Evolutionary conservation across 1,284 basidiomycete genomes (phyloP).

Genomic region (Leccinum griseonigrum): DNA sequence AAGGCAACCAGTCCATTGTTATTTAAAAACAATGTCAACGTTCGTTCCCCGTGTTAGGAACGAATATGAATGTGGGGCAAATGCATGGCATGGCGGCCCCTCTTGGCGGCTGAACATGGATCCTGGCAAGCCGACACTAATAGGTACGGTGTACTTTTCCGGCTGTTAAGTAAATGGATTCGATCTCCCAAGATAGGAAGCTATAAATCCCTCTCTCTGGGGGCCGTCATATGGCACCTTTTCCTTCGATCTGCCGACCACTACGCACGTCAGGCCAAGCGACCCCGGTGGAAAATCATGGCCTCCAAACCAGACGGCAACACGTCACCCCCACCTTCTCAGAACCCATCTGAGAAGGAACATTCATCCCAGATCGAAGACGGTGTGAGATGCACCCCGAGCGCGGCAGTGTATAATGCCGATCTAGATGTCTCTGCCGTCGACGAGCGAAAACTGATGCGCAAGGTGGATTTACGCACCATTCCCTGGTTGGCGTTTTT

Average conservation of each 20-base stretch:
- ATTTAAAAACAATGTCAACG: not conserved
- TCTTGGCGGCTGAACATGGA: not conserved
- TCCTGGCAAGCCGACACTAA: not conserved
- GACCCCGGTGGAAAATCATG: not conserved
- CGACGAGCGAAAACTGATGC: conserved; percentile 61
- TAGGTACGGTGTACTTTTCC: not conserved
- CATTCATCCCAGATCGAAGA: conserved; percentile 10
- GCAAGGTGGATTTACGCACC: conserved; percentile 63
- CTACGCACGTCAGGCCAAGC: not conserved
- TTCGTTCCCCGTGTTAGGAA: not conserved
- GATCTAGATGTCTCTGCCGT: conserved; percentile 52
- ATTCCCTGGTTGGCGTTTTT: conserved; percentile 71
- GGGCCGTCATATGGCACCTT: not conserved
- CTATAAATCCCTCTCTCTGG: not conserved
- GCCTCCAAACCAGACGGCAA: not conserved
- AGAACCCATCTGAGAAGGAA: conserved; percentile 19
- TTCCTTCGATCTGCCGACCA: not conserved
- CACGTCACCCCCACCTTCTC: not conserved
- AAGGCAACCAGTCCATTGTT: not conserved
- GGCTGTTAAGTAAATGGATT: not conserved
- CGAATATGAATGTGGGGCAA: not conserved
- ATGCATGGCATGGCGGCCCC: not conserved
- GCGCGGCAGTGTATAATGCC: conserved; percentile 41
- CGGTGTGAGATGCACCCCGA: not conserved
- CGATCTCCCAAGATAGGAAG: not conserved